phyloP scores from a whole-genome alignment of 352 stramenopile genomes.

The Pythium insidiosum region DNA sequence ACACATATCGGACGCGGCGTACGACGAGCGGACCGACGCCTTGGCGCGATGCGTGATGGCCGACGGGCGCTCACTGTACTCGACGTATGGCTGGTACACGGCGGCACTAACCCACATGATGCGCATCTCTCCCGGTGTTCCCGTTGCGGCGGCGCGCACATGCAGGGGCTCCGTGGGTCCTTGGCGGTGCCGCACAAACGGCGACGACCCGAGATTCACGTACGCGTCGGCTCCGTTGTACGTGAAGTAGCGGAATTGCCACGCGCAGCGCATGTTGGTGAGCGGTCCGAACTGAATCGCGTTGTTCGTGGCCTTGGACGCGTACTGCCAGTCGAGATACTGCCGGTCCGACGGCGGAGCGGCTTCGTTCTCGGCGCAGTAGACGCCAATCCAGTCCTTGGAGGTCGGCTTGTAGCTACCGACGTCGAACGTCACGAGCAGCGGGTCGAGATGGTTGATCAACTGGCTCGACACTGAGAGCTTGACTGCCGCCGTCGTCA shows the following conservation, averaged over 20 bases:
- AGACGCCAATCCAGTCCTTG: slow-evolving; percentile 9
- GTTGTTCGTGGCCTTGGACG: neutral
- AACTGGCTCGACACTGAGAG: no score
- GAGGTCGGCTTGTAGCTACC: neutral
- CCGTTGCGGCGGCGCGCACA: slow-evolving; percentile 13
- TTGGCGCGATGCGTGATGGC: neutral
- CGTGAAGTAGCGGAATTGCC: slow-evolving; percentile 8
- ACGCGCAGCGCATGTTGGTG: neutral
- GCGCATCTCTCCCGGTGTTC: slow-evolving; percentile 9
- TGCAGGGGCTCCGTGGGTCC: slow-evolving; percentile 15
- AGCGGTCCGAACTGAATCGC: neutral
- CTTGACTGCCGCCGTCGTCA: no score
- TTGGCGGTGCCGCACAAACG: slow-evolving; percentile 3
- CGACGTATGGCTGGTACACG: slow-evolving; percentile 5
- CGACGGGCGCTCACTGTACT: neutral
- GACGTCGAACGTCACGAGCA: neutral
- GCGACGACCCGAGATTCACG: slow-evolving; percentile 4
- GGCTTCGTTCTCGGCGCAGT: slow-evolving; percentile 4
- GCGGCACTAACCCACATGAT: slow-evolving; percentile 15
- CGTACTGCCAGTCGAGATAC: slow-evolving; percentile 8
- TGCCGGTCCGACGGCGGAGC: neutral
- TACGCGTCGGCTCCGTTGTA: no score
- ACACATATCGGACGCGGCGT: slow-evolving; percentile 20
- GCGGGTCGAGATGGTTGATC: neutral
- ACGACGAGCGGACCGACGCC: slow-evolving; percentile 7